phyloP scores from a whole-genome alignment of 495 filamentous ascomycete genomes.

The Penicillium coffeae region DNA sequence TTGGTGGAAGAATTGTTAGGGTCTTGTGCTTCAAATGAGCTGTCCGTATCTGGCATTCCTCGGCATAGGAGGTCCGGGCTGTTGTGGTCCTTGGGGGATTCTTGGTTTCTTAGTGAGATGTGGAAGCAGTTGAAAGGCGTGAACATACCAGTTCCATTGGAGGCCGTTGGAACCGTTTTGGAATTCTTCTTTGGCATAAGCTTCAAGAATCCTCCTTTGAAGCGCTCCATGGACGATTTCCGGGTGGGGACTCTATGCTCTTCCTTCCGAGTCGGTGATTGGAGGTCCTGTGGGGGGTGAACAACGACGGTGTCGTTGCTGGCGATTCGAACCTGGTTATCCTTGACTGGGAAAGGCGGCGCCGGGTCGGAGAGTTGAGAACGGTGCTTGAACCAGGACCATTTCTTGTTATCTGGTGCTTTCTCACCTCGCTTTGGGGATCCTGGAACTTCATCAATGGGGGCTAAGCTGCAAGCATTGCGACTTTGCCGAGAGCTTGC shows the following conservation, averaged over 20 bases:
- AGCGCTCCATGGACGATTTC: constrained; percentile 26
- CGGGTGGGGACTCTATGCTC: constrained; percentile 6
- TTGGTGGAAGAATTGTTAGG: constrained; percentile 6
- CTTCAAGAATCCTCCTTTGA: constrained; percentile 27
- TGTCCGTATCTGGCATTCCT: constrained; percentile 11
- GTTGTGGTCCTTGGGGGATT: constrained; percentile 7
- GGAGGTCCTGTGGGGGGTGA: constrained; percentile 10
- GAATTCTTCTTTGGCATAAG: constrained; percentile 31
- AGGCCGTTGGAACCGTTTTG: constrained; percentile 10
- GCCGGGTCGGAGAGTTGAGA: constrained; percentile 39
- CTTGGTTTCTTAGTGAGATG: constrained; percentile 5
- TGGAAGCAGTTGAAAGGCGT: not conserved
- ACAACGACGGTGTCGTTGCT: constrained; percentile 26
- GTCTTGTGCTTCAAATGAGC: constrained; percentile 15
- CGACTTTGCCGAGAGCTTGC: constrained; percentile 15
- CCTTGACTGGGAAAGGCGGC: constrained; percentile 12
- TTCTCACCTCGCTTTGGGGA: constrained; percentile 25
- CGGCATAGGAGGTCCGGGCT: constrained; percentile 13
- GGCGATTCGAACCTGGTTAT: constrained; percentile 18
- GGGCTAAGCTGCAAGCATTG: constrained; percentile 21
- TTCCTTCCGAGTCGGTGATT: not conserved
- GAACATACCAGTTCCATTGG: constrained; percentile 21
- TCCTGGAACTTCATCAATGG: constrained; percentile 28
- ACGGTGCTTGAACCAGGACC: constrained; percentile 63
- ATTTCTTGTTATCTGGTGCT: constrained; percentile 47